These are phyloP conservation scores for Pseudocercospora pini-densiflorae DNA, from an alignment of 2,329 filamentous ascomycete genomes.

Conservation along the genomic window DNA sequence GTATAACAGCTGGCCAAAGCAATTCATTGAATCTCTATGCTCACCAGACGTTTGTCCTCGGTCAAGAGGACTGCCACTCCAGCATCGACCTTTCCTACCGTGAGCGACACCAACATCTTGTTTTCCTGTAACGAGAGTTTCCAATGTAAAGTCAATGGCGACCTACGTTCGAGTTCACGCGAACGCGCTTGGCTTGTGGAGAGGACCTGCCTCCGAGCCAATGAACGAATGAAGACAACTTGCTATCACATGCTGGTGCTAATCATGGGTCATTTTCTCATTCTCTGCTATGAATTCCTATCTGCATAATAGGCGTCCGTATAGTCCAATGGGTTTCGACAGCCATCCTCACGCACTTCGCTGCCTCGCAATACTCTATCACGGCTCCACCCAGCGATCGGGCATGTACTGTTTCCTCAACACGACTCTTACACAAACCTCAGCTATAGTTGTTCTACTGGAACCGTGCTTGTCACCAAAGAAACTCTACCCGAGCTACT, in stretches of 20 bases:
- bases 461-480: too few species aligned
- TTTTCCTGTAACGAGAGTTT: background rate
- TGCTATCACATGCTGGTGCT: background rate
- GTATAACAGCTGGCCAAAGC: conserved; percentile 18
- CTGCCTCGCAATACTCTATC: background rate
- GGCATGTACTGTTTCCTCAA: too few species aligned
- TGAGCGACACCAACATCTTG: conserved; percentile 92
- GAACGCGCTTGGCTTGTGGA: background rate
- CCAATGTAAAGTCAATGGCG: background rate
- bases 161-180: background rate
- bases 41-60: conserved; percentile 92
- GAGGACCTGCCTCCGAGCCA: background rate
- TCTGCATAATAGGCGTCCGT: background rate
- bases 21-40: conserved; percentile 40
- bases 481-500: too few species aligned
- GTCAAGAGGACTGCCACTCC: conserved; percentile 97
- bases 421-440: too few species aligned
- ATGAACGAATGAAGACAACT: background rate
- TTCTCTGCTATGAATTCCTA: background rate
- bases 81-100: conserved; percentile 98
- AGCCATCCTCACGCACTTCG: background rate
- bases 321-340: too few species aligned
- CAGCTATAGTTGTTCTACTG: too few species aligned
- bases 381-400: too few species aligned
- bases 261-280: background rate